Evolutionary conservation across 352 stramenopile genomes (phyloP), one percentile per base, ranked within the genome.

Genomic region (Globisporangium emineosum): DNA sequence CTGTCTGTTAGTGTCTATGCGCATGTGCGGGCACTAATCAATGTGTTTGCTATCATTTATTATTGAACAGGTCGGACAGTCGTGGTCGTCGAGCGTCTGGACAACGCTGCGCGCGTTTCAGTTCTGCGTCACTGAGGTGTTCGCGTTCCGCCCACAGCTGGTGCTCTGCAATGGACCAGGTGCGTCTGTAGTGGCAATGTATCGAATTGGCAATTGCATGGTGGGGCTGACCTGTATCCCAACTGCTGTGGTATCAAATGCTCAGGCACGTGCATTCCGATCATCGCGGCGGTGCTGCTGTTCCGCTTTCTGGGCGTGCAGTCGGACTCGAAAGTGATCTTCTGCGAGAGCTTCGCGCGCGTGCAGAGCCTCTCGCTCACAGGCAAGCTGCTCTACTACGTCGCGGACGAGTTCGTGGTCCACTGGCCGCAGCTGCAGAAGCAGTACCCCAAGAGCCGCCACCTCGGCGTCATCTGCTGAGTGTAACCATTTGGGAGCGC

Each of bases 301-400:
- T 79, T 88, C 42, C 81, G 92, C 51, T 82, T 98, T 17, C 60
- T 97, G 17, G 84, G 89, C 3, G 43, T 97, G 10, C 67, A 83
- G 23, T 63, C 62, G 6, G 61, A 86, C 67, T 82, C 81, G 29
- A 87, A 90, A 67, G 90, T 98, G 66, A 66, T 98, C 9, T 98
- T 98, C 74, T 95, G 95, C 55, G 96, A 98, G 76, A 97, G 88
- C 54, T 97, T 98, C 71, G 96, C 91, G 62, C 89, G 96, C 42
- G 96, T 98, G 5, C 74, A 90, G 65, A 94, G 83, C 62, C 78
- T 98, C 8, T 98, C 91, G 43, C 79, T 98, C 52, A 97, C 94
- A 2, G 96, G 96, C 29, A 97, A 96, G 65, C 60, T 98, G 29
- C 77, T 98, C 21, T 98, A 98, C 78, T 89, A 88, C 47, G 71